Conservation (phyloP, 768 basidiomycete genomes). For the Mycena albidolilacea region DNA sequence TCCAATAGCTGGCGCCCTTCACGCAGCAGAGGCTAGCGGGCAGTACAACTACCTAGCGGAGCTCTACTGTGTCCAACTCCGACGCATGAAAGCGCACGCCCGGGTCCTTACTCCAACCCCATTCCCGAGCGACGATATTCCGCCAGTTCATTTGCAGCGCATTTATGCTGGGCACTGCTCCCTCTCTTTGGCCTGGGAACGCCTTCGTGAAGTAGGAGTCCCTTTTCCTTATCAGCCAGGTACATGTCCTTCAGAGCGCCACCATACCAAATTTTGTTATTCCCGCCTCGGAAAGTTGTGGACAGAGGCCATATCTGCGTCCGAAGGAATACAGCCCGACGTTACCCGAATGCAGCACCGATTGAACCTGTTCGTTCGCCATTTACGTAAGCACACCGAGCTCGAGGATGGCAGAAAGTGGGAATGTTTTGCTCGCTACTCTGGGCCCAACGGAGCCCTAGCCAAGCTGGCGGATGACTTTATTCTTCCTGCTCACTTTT, state of each 20-base stretch:
- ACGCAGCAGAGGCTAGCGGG: background rate
- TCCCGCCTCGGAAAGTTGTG: background rate
- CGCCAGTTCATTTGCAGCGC: slow-evolving; percentile 11
- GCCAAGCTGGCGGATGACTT: slow-evolving; percentile 5
- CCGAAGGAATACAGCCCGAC: slow-evolving; percentile 2
- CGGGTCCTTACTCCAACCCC: background rate
- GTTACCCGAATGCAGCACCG: slow-evolving; percentile 7
- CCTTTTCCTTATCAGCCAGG: background rate
- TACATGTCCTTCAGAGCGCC: background rate
- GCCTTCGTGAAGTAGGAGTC: background rate
- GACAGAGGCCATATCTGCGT: slow-evolving; percentile 5
- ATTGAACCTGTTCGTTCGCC: background rate
- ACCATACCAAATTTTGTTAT: background rate
- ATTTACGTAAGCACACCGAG: slow-evolving; percentile 2
- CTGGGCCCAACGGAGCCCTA: slow-evolving; percentile 3
- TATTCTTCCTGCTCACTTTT: slow-evolving; percentile 7
- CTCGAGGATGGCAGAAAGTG: slow-evolving; percentile 1
- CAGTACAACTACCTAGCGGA: background rate
- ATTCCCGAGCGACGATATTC: slow-evolving; percentile 6
- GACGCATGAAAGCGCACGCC: background rate
- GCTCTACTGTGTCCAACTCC: slow-evolving; percentile 5
- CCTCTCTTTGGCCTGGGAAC: slow-evolving; percentile 11
- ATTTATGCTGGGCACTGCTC: slow-evolving; percentile 11
- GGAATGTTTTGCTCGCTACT: slow-evolving; percentile 3
- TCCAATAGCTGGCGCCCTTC: background rate